A percentile compares a stretch with the other conserved stretches of the same genome.
Conservation (phyloP, 805 yeast species). For the Candida lessepsii region DNA sequence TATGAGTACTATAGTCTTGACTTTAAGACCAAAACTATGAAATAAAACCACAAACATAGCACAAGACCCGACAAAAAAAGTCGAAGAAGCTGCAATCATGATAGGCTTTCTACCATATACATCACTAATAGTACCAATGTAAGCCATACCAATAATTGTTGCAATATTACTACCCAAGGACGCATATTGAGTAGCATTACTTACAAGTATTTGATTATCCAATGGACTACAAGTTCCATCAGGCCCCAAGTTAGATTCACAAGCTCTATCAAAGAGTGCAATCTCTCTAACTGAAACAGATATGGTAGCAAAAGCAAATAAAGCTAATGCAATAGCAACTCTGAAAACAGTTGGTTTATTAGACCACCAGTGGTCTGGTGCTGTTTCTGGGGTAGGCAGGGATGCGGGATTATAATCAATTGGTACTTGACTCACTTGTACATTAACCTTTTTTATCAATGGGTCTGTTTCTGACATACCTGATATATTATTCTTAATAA, state of each 20-base stretch:
- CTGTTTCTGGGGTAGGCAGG: not conserved
- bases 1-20: not conserved
- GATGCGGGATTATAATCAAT: not conserved
- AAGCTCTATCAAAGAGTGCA: slow-evolving; percentile 8
- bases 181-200: slow-evolving; percentile 1
- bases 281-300: slow-evolving; percentile 6
- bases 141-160: slow-evolving; percentile 4
- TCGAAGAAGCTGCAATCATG: not conserved
- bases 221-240: slow-evolving; percentile 9
- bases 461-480: slow-evolving; percentile 8
- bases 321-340: not conserved
- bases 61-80: not conserved
- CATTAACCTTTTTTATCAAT: not conserved
- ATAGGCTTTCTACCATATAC: slow-evolving; percentile 5
- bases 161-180: not conserved
- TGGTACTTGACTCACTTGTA: not conserved
- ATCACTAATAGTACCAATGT: slow-evolving; percentile 4
- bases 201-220: slow-evolving; percentile 10
- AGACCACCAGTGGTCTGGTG: slow-evolving; percentile 1
- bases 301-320: not conserved
- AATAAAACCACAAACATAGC: not conserved
- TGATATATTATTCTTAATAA: too few species aligned
- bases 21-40: slow-evolving; percentile 1
- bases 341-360: slow-evolving; percentile 2
- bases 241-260: slow-evolving; percentile 4